Evolutionary conservation across 148 eudicot genomes (phyloP).

Genomic region (Dianthus caryophyllus): DNA sequence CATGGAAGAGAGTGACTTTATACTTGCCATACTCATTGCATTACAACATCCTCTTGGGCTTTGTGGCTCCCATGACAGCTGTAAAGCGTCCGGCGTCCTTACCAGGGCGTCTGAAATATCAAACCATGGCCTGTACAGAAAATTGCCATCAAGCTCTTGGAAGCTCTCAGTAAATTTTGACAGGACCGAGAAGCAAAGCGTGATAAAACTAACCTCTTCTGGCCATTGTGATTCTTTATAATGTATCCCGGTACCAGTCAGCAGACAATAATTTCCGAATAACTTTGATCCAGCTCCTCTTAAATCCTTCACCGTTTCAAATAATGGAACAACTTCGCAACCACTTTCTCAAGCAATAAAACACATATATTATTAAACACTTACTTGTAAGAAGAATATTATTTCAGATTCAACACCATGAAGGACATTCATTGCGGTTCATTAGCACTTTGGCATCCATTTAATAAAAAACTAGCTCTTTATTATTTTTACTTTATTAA

Average conservation of each 20-base stretch:
- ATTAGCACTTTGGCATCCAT: too few species aligned
- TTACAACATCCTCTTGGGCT: slow-evolving; percentile 91
- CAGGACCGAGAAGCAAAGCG: background rate
- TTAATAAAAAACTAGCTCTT: too few species aligned
- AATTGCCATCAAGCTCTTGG: slow-evolving; percentile 14
- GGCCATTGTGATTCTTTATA: slow-evolving; percentile 71
- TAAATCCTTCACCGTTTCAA: slow-evolving; percentile 88
- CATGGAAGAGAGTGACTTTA: slow-evolving; percentile 82
- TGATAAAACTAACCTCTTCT: slow-evolving; percentile 59
- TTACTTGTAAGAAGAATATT: too few species aligned
- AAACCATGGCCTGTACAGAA: slow-evolving; percentile 79
- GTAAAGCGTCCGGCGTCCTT: slow-evolving; percentile 96
- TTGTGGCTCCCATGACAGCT: slow-evolving; percentile 96
- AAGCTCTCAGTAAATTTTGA: background rate
- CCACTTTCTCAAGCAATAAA: slow-evolving; percentile 33
- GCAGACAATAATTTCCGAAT: slow-evolving; percentile 68
- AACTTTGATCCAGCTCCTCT: slow-evolving; percentile 86
- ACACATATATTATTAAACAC: background rate
- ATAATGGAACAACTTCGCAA: slow-evolving; percentile 87
- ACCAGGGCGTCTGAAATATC: slow-evolving; percentile 89
- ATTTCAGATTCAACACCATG: background rate
- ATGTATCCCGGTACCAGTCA: slow-evolving; percentile 86
- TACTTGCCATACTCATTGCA: slow-evolving; percentile 77
- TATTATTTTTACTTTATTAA: too few species aligned
- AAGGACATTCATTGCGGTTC: background rate